A percentile compares a stretch with the other conserved stretches of the same genome.
Evolutionary conservation across 1,284 basidiomycete genomes (phyloP).

Genomic region (Cerioporus squamosus): DNA sequence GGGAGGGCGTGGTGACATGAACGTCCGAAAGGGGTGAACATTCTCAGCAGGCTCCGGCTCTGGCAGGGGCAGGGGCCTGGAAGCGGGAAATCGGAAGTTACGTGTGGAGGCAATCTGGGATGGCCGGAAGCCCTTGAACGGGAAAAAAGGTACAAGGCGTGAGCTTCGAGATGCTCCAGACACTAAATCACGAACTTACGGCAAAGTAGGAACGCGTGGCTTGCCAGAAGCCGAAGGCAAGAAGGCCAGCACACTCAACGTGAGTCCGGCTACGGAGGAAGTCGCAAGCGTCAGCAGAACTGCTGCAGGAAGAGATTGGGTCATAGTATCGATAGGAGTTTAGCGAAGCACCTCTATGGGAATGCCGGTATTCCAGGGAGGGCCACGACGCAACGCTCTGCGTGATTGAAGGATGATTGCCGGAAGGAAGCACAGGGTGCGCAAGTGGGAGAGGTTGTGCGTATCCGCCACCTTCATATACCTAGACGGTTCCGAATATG

Average conservation of each 20-base stretch:
- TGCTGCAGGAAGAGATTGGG: no score
- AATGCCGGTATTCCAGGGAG: background rate
- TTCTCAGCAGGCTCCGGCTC: background rate
- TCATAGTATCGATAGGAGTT: no score
- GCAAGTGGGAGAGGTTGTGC: background rate
- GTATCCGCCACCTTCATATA: background rate
- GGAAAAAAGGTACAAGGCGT: background rate
- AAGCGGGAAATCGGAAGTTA: background rate
- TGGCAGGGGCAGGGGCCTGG: conserved; percentile 3
- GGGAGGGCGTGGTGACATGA: no score
- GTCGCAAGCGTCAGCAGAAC: no score
- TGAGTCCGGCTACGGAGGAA: background rate
- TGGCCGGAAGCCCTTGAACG: background rate
- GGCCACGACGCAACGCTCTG: background rate
- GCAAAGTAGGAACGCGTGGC: background rate
- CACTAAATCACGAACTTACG: background rate
- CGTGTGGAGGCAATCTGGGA: conserved; percentile 4
- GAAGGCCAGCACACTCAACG: conserved; percentile 2
- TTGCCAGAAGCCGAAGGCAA: background rate
- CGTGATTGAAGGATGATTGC: background rate
- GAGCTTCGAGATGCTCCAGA: background rate
- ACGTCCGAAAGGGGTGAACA: background rate
- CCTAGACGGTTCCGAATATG: background rate
- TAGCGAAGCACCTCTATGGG: no score
- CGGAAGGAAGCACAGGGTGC: background rate